phyloP scores from a whole-genome alignment of 2,329 filamentous ascomycete genomes.

The Scorias spongiosa region DNA sequence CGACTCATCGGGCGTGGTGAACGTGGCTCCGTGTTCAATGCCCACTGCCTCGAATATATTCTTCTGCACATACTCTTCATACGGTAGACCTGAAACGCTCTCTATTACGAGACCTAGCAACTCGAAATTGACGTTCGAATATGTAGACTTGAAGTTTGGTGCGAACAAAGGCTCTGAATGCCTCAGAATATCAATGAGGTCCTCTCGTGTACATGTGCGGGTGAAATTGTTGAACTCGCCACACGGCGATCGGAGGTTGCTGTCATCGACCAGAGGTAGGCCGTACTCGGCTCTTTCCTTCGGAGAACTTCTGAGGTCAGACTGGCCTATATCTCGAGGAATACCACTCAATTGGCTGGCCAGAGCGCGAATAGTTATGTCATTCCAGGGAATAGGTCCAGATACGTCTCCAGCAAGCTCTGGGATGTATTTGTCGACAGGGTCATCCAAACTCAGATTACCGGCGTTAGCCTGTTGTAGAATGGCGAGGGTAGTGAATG shows the following conservation, averaged over 20 bases:
- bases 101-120: constrained; percentile 27
- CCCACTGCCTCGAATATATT: constrained; percentile 26
- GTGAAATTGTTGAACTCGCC: constrained; percentile 20
- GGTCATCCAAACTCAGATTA: constrained; percentile 29
- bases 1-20: constrained; percentile 20
- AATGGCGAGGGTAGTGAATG: constrained; percentile 36
- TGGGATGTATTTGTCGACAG: constrained; percentile 31
- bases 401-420: constrained; percentile 29
- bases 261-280: constrained; percentile 20
- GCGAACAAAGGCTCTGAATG: constrained; percentile 23
- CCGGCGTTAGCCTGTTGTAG: constrained; percentile 40
- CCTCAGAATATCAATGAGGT: constrained; percentile 21
- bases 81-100: constrained; percentile 22
- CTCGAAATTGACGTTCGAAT: constrained; percentile 27
- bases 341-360: constrained; percentile 29
- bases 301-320: constrained; percentile 5
- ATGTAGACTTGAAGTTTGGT: constrained; percentile 27
- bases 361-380: constrained; percentile 28
- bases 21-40: constrained; percentile 17
- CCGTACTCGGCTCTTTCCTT: constrained; percentile 14
- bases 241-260: constrained; percentile 18
- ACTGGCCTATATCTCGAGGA: constrained; percentile 23
- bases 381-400: constrained; percentile 26
- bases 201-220: constrained; percentile 17
- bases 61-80: constrained; percentile 23